A percentile compares a stretch with the other conserved stretches of the same genome.
Evolutionary conservation across 2,329 filamentous ascomycete genomes (phyloP).

Genomic region (Fusarium denticulatum): DNA sequence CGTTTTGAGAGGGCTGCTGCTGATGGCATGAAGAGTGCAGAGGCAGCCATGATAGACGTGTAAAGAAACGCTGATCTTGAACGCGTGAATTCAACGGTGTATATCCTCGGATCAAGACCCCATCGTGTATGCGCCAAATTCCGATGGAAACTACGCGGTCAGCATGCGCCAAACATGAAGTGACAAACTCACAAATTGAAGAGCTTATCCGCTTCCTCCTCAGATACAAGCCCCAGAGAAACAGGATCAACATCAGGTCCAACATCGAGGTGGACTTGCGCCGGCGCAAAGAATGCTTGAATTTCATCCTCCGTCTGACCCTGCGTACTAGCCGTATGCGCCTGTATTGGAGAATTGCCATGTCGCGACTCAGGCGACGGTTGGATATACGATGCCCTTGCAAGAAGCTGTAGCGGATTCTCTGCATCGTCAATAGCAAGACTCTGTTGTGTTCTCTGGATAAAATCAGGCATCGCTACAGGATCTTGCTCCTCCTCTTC

Average conservation of each 20-base stretch:
- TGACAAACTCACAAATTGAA: constrained; percentile 67
- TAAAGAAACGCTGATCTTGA: constrained; percentile 76
- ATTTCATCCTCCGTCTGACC: constrained; percentile 56
- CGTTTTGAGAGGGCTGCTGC: constrained; percentile 72
- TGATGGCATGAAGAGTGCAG: constrained; percentile 73
- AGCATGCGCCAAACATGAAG: not conserved
- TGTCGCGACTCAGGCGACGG: constrained; percentile 55
- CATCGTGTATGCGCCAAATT: constrained; percentile 78
- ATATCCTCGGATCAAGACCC: constrained; percentile 75
- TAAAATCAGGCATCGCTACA: constrained; percentile 41
- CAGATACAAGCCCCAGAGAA: constrained; percentile 73
- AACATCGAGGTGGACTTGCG: constrained; percentile 70
- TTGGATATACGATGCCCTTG: constrained; percentile 75
- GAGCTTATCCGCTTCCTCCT: constrained; percentile 70
- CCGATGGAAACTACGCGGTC: constrained; percentile 67
- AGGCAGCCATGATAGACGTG: constrained; percentile 75
- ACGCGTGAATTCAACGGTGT: constrained; percentile 73
- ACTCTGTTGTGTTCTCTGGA: constrained; percentile 56
- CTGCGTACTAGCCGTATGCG: constrained; percentile 33
- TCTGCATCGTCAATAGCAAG: constrained; percentile 77
- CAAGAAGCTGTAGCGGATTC: constrained; percentile 78
- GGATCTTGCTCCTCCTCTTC: constrained; percentile 44
- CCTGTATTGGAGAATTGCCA: constrained; percentile 42
- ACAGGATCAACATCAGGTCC: constrained; percentile 74
- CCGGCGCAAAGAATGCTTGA: constrained; percentile 73